phyloP scores from a whole-genome alignment of 345 rosid genomes.

The Mercurialis annua region DNA sequence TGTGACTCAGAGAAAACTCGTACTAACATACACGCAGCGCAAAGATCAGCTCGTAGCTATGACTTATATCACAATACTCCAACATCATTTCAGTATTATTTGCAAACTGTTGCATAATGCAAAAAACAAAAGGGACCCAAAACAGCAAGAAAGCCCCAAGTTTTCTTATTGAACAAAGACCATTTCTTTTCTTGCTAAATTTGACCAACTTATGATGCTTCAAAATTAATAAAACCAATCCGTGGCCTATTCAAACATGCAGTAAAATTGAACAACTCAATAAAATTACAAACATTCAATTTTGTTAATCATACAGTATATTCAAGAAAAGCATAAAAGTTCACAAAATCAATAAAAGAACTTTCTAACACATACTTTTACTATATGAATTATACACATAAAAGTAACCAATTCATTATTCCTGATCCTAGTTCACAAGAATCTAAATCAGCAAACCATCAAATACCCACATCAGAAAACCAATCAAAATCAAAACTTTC shows the following conservation, averaged over 20 bases:
- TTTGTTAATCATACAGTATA: neutral
- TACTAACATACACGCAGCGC: neutral
- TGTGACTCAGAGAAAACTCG: neutral
- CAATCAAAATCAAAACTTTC: conserved; percentile 5
- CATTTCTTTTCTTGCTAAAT: neutral
- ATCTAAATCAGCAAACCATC: conserved; percentile 5
- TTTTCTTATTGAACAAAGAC: neutral
- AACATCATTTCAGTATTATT: neutral
- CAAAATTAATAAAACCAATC: neutral
- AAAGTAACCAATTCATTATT: too few relatives aligned
- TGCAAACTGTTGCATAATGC: neutral
- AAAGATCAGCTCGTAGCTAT: neutral
- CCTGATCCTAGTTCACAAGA: neutral
- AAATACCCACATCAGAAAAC: conserved; percentile 2
- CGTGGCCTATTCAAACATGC: neutral
- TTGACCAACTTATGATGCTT: neutral
- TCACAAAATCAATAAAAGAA: neutral
- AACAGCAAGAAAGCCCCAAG: neutral
- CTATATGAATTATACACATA: neutral
- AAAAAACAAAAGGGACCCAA: neutral
- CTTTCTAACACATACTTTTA: neutral
- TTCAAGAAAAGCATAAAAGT: neutral
- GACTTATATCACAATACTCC: neutral
- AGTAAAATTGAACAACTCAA: neutral
- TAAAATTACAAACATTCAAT: neutral